A percentile compares a stretch with the other conserved stretches of the same genome.
Conservation (phyloP, 768 basidiomycete species). For the Termitomyces titanicus region DNA sequence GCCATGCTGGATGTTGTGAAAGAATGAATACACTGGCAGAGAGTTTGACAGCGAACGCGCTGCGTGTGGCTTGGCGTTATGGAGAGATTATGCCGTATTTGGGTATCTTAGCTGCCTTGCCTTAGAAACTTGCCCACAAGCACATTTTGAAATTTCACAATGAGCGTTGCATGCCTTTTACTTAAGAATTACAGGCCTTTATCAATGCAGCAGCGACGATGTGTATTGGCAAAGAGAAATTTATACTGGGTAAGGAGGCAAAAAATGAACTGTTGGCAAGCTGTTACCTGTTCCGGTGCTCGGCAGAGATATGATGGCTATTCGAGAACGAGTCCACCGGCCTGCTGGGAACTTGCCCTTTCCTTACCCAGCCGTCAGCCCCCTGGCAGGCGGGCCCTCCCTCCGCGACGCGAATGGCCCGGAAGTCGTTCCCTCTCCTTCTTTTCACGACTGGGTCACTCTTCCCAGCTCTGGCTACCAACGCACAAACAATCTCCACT, state of each 20-base stretch:
- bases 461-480: constrained; percentile 17
- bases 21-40: not conserved
- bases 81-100: not conserved
- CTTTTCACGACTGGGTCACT: constrained; percentile 21
- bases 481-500: constrained; percentile 50
- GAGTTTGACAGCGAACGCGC: constrained; percentile 1
- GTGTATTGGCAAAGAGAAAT: not conserved
- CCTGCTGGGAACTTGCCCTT: constrained; percentile 8
- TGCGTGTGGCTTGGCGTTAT: not conserved
- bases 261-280: not conserved
- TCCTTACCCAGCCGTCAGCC: constrained; percentile 6
- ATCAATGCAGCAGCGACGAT: not conserved
- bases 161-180: not conserved
- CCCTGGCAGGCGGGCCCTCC: constrained; percentile 17
- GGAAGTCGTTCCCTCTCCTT: constrained; percentile 18
- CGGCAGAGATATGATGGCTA: constrained; percentile 15
- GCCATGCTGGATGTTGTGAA: constrained; percentile 6
- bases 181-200: not conserved
- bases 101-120: not conserved
- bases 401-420: constrained; percentile 27
- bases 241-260: not conserved
- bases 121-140: not conserved
- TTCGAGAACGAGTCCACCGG: constrained; percentile 5
- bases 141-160: not conserved
- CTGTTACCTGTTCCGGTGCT: constrained; percentile 10